Conservation (phyloP, 2,329 filamentous ascomycete genomes). For the Talaromyces marneffei region DNA sequence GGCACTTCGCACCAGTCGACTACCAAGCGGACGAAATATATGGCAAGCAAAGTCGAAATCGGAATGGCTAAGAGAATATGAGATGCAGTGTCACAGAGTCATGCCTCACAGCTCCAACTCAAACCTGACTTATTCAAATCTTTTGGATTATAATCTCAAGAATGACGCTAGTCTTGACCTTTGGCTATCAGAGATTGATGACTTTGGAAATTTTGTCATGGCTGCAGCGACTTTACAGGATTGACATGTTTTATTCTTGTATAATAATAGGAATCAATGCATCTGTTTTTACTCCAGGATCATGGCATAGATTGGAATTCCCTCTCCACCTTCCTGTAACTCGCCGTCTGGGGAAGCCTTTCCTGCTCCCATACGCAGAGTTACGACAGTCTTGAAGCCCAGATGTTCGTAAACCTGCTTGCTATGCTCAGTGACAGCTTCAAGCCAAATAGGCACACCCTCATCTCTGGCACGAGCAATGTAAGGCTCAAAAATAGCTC, state of each 20-base stretch:
- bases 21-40: constrained; percentile 2
- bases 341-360: constrained; percentile 10
- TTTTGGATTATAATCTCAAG: neutral
- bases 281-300: constrained; percentile 6
- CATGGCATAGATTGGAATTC: constrained; percentile 12
- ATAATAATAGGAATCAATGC: neutral
- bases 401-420: constrained; percentile 14
- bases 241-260: neutral
- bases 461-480: constrained; percentile 9
- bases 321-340: constrained; percentile 14
- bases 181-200: constrained; percentile 8
- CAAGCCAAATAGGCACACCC: constrained; percentile 11
- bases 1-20: neutral
- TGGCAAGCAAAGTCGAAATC: constrained; percentile 1
- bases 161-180: constrained; percentile 1
- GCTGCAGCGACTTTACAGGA: constrained; percentile 3
- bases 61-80: neutral
- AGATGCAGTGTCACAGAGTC: neutral
- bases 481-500: constrained; percentile 15
- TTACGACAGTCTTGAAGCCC: constrained; percentile 10
- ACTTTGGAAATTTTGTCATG: constrained; percentile 7
- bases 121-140: constrained; percentile 2
- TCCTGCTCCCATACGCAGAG: constrained; percentile 5
- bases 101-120: neutral
- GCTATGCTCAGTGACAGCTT: constrained; percentile 14